Evolutionary conservation across 768 basidiomycete species (phyloP).

Genomic region (Phaffia tasmanica): DNA sequence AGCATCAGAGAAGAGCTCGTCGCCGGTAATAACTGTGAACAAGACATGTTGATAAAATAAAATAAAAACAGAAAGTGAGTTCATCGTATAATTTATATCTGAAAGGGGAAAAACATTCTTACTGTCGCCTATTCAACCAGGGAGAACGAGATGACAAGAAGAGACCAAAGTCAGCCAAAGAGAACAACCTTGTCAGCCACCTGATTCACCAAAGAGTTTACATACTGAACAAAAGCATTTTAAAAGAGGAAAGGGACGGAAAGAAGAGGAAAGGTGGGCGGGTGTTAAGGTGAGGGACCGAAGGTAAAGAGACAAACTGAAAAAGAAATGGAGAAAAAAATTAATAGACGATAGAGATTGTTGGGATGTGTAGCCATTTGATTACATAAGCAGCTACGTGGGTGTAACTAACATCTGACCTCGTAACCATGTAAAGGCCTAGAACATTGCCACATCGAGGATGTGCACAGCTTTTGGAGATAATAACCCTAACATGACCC

Average conservation of each 20-base stretch:
- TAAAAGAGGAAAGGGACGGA: constrained; percentile 2
- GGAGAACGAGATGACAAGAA: not conserved
- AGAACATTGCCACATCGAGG: too few species aligned
- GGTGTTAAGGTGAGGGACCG: not conserved
- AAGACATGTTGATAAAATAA: constrained; percentile 31
- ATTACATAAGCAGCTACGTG: too few species aligned
- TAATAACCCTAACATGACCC: too few species aligned
- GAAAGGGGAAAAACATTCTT: constrained; percentile 1
- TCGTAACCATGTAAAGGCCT: too few species aligned
- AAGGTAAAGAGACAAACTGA: not conserved
- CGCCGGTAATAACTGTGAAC: constrained; percentile 50
- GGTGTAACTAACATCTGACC: too few species aligned
- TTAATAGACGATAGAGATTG: too few species aligned
- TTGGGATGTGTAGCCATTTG: too few species aligned
- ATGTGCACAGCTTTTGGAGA: too few species aligned
- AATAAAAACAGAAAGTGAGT: not conserved
- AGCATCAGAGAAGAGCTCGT: constrained; percentile 93
- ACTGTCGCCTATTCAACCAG: constrained; percentile 8
- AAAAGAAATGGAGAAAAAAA: not conserved
- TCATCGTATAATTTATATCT: not conserved
- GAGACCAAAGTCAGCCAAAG: not conserved
- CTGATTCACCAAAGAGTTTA: not conserved
- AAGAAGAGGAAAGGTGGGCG: constrained; percentile 17
- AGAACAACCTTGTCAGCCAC: not conserved
- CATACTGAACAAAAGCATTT: constrained; percentile 21